Conservation (phyloP, 192 early-diverging fungal genomes). For the Entomortierella chlamydospora region DNA sequence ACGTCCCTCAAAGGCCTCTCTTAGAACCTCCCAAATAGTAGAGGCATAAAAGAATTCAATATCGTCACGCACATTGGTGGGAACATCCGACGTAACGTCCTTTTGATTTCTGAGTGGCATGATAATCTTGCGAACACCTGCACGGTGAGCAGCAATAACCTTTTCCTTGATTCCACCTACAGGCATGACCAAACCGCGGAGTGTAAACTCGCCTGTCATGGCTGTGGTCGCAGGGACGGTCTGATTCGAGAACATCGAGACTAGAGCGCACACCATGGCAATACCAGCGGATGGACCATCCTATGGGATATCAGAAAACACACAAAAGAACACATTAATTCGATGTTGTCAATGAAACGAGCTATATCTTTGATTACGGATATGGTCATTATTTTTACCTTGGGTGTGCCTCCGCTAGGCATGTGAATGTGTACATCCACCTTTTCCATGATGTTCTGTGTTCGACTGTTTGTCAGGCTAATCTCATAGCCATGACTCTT, state of each 20-base stretch:
- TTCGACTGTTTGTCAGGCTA: constrained; percentile 57
- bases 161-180: constrained; percentile 95
- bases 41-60: constrained; percentile 79
- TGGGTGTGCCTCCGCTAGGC: constrained; percentile 81
- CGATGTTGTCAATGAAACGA: background rate
- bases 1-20: constrained; percentile 60
- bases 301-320: constrained; percentile 52
- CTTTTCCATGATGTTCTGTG: constrained; percentile 65
- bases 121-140: constrained; percentile 79
- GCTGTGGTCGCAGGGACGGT: constrained; percentile 67
- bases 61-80: constrained; percentile 70
- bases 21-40: constrained; percentile 72
- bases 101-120: constrained; percentile 77
- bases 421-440: constrained; percentile 89
- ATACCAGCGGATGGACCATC: constrained; percentile 83
- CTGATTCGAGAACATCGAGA: constrained; percentile 76
- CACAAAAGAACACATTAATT: background rate
- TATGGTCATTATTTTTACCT: no score
- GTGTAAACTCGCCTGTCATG: constrained; percentile 92
- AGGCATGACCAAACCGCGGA: constrained; percentile 83
- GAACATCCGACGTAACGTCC: constrained; percentile 79
- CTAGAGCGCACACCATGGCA: constrained; percentile 80
- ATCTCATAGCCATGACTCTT: constrained; percentile 73
- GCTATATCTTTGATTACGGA: no score
- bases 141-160: constrained; percentile 82